Base-by-base conservation (phyloP, 345 rosid genomes). In the Syzygium aromaticum region DNA sequence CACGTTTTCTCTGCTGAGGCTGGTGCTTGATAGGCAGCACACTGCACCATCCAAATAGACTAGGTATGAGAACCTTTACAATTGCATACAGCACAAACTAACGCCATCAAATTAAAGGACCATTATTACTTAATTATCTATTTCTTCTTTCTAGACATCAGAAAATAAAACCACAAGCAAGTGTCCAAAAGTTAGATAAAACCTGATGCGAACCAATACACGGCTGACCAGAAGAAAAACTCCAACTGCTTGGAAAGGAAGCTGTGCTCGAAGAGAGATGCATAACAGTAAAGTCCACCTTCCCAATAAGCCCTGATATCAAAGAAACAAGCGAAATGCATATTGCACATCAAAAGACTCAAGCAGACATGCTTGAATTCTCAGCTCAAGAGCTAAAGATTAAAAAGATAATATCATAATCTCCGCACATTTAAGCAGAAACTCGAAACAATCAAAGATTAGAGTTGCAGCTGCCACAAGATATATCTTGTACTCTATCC, bases 241-340 rank as follows among this genome's bases (percentile, higher is more conserved):
- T 91, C 98, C 98, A 98, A 9, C 88, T 85, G 90, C 93, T 92
- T 6, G 99, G 99, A 88, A 98, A 96, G 84, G 88, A 84, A 77
- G 96, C 88, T 27, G 99, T 93, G 77, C 92, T 86, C 21, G 99
- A 98, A 84, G 99, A 91, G 61, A 98, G 94, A 90, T 98, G 99
- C 93, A 95, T 96, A 61, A 98, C 99, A 84, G 96, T 92, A 90
- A 98, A 98, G 89, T 98, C 99, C 87, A 96, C 99, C 95, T 96
- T 96, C 85, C 99, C 99, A 90, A 94, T 90, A 51, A 96, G 90
- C 86, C 99, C 99, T 98, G 82, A 88, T 87, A 91, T 13, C 86
- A 84, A 77, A 73, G 82, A 73, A 73, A 38, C 80, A 17, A 73
- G 49, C 4, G 1, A 38, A 73, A 33, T 73, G 49, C 82, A 19